Conservation (phyloP, 2,329 filamentous ascomycete species). For the Arthrobotrys pseudoclavata region DNA sequence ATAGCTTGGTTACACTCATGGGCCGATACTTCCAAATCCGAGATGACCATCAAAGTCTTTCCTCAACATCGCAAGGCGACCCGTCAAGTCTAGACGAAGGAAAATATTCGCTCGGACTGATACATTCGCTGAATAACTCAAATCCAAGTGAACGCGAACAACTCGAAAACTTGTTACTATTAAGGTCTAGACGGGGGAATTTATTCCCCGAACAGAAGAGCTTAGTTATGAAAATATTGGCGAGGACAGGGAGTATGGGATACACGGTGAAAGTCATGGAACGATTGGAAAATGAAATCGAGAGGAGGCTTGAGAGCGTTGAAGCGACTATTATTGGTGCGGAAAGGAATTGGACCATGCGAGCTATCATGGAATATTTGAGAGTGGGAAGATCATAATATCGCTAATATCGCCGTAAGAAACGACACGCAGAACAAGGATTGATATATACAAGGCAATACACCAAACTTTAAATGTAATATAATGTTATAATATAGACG, state of each 20-base stretch:
- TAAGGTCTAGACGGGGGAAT: slow-evolving; percentile 13
- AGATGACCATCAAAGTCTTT: slow-evolving; percentile 22
- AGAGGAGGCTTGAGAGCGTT: slow-evolving; percentile 10
- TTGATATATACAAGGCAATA: neutral
- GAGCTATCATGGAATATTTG: slow-evolving; percentile 26
- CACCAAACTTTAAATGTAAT: neutral
- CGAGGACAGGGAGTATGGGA: slow-evolving; percentile 21
- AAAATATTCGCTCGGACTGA: slow-evolving; percentile 25
- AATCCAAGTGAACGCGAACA: slow-evolving; percentile 14
- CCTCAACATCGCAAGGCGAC: neutral
- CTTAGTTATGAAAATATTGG: slow-evolving; percentile 30
- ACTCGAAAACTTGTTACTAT: slow-evolving; percentile 20
- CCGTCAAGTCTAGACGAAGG: slow-evolving; percentile 20
- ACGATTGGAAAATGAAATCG: slow-evolving; percentile 33
- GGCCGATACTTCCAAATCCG: slow-evolving; percentile 32
- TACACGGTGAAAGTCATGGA: slow-evolving; percentile 21
- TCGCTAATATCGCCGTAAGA: neutral
- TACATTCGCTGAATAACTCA: slow-evolving; percentile 37
- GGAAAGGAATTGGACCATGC: slow-evolving; percentile 32
- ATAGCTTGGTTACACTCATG: slow-evolving; percentile 26
- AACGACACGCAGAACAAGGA: neutral
- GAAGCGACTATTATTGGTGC: slow-evolving; percentile 18
- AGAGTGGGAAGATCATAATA: slow-evolving; percentile 13
- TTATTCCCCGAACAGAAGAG: slow-evolving; percentile 32
- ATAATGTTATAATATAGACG: neutral